Evolutionary conservation across 2,329 filamentous ascomycete species (phyloP).

Genomic region (Penicillium sp.): DNA sequence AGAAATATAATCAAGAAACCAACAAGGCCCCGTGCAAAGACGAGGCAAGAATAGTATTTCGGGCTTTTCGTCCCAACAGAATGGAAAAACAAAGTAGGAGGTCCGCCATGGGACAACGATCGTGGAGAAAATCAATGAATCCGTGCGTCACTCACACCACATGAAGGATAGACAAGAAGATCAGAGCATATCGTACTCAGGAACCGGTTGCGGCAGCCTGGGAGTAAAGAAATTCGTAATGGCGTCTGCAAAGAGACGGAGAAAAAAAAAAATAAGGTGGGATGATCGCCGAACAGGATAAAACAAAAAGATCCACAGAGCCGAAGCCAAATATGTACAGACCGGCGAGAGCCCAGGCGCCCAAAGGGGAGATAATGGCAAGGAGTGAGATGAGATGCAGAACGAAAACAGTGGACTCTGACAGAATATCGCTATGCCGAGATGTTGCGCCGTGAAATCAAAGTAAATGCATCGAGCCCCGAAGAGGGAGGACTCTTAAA

Average conservation of each 20-base stretch:
- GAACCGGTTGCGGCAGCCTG: conserved; percentile 24
- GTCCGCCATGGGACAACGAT: conserved; percentile 19
- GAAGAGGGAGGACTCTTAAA: conserved; percentile 16
- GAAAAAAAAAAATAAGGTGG: conserved; percentile 3
- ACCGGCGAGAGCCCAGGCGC: conserved; percentile 11
- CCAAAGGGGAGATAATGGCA: conserved; percentile 4
- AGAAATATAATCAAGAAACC: conserved; percentile 1
- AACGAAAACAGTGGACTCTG: conserved; percentile 13
- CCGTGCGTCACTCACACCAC: conserved; percentile 26
- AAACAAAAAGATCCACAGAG: conserved; percentile 20
- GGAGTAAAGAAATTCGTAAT: conserved; percentile 35
- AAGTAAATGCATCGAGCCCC: conserved; percentile 19
- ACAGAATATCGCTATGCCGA: conserved; percentile 26
- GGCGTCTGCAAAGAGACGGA: conserved; percentile 12
- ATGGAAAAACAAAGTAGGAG: conserved; percentile 8
- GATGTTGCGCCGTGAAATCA: conserved; percentile 22
- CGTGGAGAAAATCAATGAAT: conserved; percentile 24
- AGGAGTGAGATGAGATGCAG: conserved; percentile 10
- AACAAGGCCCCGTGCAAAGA: conserved; percentile 4
- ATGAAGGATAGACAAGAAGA: conserved; percentile 34
- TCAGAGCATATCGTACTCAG: conserved; percentile 31
- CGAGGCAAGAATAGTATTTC: conserved; percentile 11
- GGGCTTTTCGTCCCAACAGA: conserved; percentile 3
- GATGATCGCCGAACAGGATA: conserved; percentile 14
- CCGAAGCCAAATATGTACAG: conserved; percentile 22